A percentile compares a stretch with the other conserved stretches of the same genome.
phyloP scores from a whole-genome alignment of 164 flowering plant genomes.

The Aristolochia fimbriata region DNA sequence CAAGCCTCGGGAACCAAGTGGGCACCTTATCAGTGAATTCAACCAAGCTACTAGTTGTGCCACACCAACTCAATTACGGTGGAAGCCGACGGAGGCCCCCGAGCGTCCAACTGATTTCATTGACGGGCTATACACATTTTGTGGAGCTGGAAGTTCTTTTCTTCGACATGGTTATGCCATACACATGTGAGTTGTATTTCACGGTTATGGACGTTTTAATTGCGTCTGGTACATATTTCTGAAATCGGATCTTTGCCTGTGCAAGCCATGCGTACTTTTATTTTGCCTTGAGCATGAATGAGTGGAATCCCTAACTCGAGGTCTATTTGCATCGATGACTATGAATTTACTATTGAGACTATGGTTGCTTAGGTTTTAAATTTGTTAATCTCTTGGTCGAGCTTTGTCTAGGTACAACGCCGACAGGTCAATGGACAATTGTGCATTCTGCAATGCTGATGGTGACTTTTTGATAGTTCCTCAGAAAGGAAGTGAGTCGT shows the following conservation, averaged over 20 bases:
- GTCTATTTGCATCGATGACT: background rate
- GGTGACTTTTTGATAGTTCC: conserved; percentile 96
- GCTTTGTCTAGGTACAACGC: conserved; percentile 63
- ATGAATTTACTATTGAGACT: too few species aligned
- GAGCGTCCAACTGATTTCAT: conserved; percentile 71
- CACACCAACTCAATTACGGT: conserved; percentile 78
- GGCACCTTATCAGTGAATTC: conserved; percentile 64
- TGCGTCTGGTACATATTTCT: too few species aligned
- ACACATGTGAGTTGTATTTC: conserved; percentile 68
- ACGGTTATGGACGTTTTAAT: too few species aligned
- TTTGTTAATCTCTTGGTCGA: too few species aligned
- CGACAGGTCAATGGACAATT: conserved; percentile 77
- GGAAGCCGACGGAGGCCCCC: conserved; percentile 73
- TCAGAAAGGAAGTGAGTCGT: conserved; percentile 79
- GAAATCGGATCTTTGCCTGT: background rate
- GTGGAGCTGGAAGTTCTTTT: conserved; percentile 89
- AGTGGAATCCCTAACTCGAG: background rate
- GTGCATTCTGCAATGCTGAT: conserved; percentile 95
- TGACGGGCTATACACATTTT: conserved; percentile 71
- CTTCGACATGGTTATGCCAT: conserved; percentile 90
- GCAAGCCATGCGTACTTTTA: background rate
- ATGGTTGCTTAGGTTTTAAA: background rate
- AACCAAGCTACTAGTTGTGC: conserved; percentile 46
- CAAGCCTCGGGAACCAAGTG: conserved; percentile 41
- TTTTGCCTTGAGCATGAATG: conserved; percentile 1